Conservation (phyloP, 1,284 basidiomycete genomes). For the Austropuccinia psidii region DNA sequence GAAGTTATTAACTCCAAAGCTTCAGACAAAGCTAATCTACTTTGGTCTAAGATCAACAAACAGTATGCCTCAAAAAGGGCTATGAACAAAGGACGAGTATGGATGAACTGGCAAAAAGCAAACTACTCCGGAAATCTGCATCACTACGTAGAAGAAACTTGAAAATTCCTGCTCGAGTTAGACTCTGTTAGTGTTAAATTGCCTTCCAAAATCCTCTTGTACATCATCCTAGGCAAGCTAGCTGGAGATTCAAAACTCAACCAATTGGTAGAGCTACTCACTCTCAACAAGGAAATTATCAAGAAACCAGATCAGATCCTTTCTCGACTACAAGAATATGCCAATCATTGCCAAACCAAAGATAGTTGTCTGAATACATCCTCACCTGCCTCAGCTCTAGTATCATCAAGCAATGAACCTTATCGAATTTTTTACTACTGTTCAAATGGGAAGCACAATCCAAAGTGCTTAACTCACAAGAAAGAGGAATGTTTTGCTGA, state of each 20-base stretch:
- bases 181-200: neutral
- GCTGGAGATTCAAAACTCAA: neutral
- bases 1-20: neutral
- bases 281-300: neutral
- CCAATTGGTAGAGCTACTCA: neutral
- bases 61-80: neutral
- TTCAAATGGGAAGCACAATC: no score
- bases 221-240: neutral
- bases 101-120: neutral
- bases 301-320: neutral
- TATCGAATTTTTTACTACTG: no score
- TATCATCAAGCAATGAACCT: no score
- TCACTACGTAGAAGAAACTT: neutral
- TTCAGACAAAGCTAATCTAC: neutral
- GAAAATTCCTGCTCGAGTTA: neutral
- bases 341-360: neutral
- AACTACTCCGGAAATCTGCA: neutral
- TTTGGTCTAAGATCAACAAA: neutral
- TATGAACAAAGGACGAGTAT: neutral
- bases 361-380: neutral
- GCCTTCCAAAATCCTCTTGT: neutral
- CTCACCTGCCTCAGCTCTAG: no score
- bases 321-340: neutral
- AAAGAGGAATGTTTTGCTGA: no score
- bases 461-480: no score